Evolutionary conservation across 1,139 yeast genomes (phyloP), one percentile per base, ranked within the genome.

Genomic region (Diutina ranongensis): DNA sequence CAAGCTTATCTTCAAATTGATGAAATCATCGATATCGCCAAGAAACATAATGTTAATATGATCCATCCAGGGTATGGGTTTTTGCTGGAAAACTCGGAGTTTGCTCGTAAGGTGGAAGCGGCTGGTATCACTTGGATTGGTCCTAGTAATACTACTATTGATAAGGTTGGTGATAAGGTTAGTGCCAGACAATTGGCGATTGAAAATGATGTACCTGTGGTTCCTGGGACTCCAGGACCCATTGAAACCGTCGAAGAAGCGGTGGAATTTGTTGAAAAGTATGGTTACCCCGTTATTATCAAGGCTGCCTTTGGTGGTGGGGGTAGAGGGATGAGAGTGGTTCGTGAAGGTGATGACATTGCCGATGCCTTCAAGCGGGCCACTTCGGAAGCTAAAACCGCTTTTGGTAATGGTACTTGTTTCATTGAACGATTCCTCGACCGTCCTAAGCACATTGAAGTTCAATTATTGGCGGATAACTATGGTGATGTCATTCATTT

Each of bases 221-320:
- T 94, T 38, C 98, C 98, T 7, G 99, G 99, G 60, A 88, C 98
- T 18, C 95, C 94, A 10, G 98, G 97, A 34, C 97, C 99, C 52
- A 88, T 94, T 62, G 92, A 82, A 48, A 59, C 74, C 21, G 83
- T 82, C 31, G 81, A 74, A 45, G 88, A 92, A 56, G 98, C 97
- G 18, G 59, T 67, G 52, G 78, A 63, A 12, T 92, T 92, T 60
- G 97, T 88, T 33, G 76, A 70, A 40, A 58, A 86, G 64, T 75
- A 89, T 63, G 98, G 99, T 22, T 89, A 63, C 67, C 99, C 99
- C 9, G 97, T 92, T 45, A 92, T 92, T 64, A 89, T 92, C 66
- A 92, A 92, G 69, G 98, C 99, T 41, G 98, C 98, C 42, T 92
- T 85, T 61, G 98, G 99, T 64, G 98, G 98, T 69, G 98, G 98